Base-by-base conservation (phyloP, 2,329 filamentous ascomycete species). In the Pseudogymnoascus sp. region DNA sequence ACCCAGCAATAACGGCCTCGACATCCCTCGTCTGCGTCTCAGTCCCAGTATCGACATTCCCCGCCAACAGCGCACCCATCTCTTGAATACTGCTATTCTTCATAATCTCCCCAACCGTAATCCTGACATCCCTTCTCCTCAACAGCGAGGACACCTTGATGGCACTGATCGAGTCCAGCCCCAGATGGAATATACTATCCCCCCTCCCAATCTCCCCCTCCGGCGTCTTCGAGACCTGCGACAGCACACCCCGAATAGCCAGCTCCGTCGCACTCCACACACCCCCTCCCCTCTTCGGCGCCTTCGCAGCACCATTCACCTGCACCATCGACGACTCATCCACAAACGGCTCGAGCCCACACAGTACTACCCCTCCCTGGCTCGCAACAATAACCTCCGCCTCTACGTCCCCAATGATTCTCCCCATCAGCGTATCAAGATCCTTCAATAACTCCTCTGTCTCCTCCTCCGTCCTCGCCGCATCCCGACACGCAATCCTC, bases 161-260 rank as follows among this genome's bases (percentile, higher is more conserved):
- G 1, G 90, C 89, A 68, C 88, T 95, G 73, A 96, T 95, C 0
- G 91, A 96, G 71, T 96, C 92, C 1, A 96, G 83, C 0, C 91
- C 92, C 1, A 96, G 80, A 66, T 93, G 86, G 73, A 93, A 95
- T 11, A 96, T 82, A 0, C 82, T 89, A 60, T 85, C 81, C 0
- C 78, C 77, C 60, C 78, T 79, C 2, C 77, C 74, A 61, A 96
- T 88, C 2, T 84, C 78, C 0, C 77, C 69, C 14, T 77, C 72
- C 0, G 85, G 78, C 0, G 87, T 75, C 5, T 82, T 83, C 0
- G 90, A 88, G 0, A 91, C 79, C 28, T 78, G 70, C 0, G 80
- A 75, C 12, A 87, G 71, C 0, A 81, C 75, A 0, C 74, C 68
- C 1, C 82, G 74, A 14, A 86, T 76, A n/a, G 18, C 68, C 1